These are phyloP conservation scores for Angophora floribunda DNA, from an alignment of 345 rosid species.

Conservation along the genomic window DNA sequence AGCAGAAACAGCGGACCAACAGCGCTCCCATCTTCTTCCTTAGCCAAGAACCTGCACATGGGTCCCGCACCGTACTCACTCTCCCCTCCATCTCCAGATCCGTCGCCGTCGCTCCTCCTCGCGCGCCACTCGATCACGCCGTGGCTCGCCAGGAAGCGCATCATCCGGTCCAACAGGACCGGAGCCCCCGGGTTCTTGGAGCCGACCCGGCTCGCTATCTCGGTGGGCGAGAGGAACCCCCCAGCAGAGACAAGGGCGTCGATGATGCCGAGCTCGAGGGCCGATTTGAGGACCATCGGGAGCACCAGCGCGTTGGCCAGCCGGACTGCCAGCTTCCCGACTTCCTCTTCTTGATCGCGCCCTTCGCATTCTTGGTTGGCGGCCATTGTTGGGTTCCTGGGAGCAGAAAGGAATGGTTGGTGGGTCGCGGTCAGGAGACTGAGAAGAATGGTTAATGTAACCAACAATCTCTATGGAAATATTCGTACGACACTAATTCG, in stretches of 20 bases:
- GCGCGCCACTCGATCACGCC: conserved; percentile 12
- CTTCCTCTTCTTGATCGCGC: conserved; percentile 8
- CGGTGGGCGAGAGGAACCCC: conserved; percentile 20
- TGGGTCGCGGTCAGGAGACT: neutral
- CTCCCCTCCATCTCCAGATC: conserved; percentile 4
- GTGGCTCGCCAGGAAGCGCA: conserved; percentile 37
- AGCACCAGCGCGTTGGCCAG: conserved; percentile 15
- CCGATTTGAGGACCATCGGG: conserved; percentile 38
- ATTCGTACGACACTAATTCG: too few relatives aligned
- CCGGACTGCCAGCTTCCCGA: conserved; percentile 23
- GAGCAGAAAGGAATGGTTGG: neutral
- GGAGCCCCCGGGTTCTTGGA: conserved; percentile 31
- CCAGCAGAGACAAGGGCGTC: conserved; percentile 20
- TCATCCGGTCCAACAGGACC: conserved; percentile 31
- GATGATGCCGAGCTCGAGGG: conserved; percentile 32
- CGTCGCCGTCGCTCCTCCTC: neutral
- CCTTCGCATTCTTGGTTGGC: neutral
- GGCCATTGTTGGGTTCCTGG: neutral
- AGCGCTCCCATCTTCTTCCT: conserved; percentile 20
- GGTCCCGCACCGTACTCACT: conserved; percentile 27
- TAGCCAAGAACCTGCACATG: conserved; percentile 28
- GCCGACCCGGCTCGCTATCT: conserved; percentile 27
- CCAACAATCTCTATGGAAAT: too few relatives aligned
- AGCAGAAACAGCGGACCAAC: conserved; percentile 26
- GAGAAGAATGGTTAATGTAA: neutral